A percentile compares a stretch with the other conserved stretches of the same genome.
phyloP scores from a whole-genome alignment of 495 filamentous ascomycete species.

The Penicillium bialowiezense region DNA sequence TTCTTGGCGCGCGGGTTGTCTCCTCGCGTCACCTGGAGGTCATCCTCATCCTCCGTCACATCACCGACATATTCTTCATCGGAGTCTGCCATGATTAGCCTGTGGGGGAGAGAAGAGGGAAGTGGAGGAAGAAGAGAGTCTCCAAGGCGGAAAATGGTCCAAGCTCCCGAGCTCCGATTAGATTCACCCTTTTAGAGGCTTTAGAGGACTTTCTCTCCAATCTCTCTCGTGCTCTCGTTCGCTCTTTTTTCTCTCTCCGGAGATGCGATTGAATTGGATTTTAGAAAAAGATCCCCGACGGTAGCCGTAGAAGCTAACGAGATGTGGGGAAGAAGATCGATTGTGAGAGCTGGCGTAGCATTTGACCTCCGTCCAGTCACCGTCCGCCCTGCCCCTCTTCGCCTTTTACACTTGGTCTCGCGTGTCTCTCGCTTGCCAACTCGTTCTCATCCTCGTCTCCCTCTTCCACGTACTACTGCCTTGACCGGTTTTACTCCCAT shows the following conservation, averaged over 20 bases:
- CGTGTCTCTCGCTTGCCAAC: conserved; percentile 23
- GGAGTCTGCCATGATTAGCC: conserved; percentile 48
- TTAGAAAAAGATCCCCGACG: conserved; percentile 10
- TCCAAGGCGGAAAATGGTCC: conserved; percentile 57
- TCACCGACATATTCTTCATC: conserved; percentile 82
- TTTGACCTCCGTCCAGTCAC: conserved; percentile 20
- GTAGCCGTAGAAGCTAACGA: conserved; percentile 29
- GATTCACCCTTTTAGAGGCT: conserved; percentile 1
- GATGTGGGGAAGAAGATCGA: conserved; percentile 43
- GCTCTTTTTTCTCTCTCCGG: neutral
- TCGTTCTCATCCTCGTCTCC: conserved; percentile 8
- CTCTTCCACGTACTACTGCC: conserved; percentile 15
- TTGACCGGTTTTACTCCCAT: conserved; percentile 8
- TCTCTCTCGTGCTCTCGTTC: too few species aligned
- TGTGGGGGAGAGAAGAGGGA: neutral
- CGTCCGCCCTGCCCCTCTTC: conserved; percentile 30
- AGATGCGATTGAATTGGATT: neutral
- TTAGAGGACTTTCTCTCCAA: too few species aligned
- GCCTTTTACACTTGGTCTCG: conserved; percentile 19
- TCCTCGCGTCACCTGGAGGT: conserved; percentile 51
- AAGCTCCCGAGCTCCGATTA: conserved; percentile 45
- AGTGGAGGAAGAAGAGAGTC: neutral
- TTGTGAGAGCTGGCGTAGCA: conserved; percentile 29
- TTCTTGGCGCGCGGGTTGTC: conserved; percentile 37
- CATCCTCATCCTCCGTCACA: conserved; percentile 81